Conservation (phyloP, 331 rosid genomes). For the Rosa hybrid region DNA sequence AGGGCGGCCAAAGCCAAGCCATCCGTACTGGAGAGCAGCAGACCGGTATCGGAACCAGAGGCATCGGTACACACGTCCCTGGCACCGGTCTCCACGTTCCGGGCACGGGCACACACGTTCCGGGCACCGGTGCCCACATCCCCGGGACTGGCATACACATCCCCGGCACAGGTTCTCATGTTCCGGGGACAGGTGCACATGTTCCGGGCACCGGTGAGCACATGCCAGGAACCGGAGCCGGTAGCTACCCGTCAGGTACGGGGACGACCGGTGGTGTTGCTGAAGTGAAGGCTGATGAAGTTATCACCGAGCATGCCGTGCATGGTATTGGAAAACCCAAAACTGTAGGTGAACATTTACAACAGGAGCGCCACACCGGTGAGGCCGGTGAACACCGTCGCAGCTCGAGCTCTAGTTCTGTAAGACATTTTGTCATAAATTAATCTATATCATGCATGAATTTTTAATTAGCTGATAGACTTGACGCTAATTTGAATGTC, state of each 20-base stretch:
- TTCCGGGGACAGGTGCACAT: neutral
- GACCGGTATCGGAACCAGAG: neutral
- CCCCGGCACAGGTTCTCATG: neutral
- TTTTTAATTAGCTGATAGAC: neutral
- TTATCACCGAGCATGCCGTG: neutral
- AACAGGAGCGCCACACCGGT: conserved; percentile 2
- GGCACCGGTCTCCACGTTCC: neutral
- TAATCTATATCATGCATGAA: neutral
- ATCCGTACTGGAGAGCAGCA: neutral
- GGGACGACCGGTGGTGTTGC: neutral
- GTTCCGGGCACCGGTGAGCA: neutral
- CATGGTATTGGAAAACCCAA: neutral
- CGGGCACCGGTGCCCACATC: neutral
- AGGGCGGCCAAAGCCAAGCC: neutral
- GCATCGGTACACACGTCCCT: neutral
- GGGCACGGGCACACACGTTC: neutral
- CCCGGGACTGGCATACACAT: neutral
- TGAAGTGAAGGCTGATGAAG: neutral
- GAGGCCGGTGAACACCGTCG: conserved; percentile 34
- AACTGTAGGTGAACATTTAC: neutral
- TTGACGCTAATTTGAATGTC: neutral
- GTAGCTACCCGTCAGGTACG: neutral
- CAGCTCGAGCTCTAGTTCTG: conserved; percentile 66
- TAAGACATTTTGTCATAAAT: neutral
- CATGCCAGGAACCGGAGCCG: neutral